These are phyloP conservation scores for Candida coleopterorum DNA, from an alignment of 805 yeast genomes.

Conservation along the genomic window DNA sequence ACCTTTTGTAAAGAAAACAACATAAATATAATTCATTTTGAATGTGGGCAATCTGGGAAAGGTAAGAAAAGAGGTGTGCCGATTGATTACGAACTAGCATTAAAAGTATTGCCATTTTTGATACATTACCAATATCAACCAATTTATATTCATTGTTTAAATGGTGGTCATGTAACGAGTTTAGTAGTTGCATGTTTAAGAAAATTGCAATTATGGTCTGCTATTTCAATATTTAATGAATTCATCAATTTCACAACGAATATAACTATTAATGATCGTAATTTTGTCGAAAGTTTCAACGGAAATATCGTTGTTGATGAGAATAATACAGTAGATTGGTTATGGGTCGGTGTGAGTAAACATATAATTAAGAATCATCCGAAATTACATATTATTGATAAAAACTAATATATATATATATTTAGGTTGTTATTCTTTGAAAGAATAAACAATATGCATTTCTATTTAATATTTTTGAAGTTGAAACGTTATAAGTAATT, in stretches of 20 bases:
- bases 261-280: constrained; percentile 76
- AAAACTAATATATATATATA: not conserved
- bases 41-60: constrained; percentile 63
- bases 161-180: constrained; percentile 85
- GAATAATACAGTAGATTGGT: constrained; percentile 51
- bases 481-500: constrained; percentile 49
- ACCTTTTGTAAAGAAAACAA: constrained; percentile 49
- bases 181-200: constrained; percentile 82
- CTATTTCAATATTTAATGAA: constrained; percentile 82
- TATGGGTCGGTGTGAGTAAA: constrained; percentile 60
- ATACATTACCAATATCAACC: constrained; percentile 61
- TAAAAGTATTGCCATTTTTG: constrained; percentile 56
- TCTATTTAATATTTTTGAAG: constrained; percentile 53
- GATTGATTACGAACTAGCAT: constrained; percentile 58
- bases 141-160: constrained; percentile 77
- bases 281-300: constrained; percentile 74
- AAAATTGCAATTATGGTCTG: constrained; percentile 81
- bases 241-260: constrained; percentile 72
- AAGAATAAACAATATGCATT: constrained; percentile 86
- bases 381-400: constrained; percentile 26
- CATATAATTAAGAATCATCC: constrained; percentile 60
- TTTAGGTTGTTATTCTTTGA: constrained; percentile 34
- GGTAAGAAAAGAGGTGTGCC: constrained; percentile 84
- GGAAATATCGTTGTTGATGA: constrained; percentile 53
- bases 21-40: constrained; percentile 67